These are phyloP conservation scores for Speleostelium caveatum DNA, from an alignment of 78 protist genomes.

Conservation along the genomic window DNA sequence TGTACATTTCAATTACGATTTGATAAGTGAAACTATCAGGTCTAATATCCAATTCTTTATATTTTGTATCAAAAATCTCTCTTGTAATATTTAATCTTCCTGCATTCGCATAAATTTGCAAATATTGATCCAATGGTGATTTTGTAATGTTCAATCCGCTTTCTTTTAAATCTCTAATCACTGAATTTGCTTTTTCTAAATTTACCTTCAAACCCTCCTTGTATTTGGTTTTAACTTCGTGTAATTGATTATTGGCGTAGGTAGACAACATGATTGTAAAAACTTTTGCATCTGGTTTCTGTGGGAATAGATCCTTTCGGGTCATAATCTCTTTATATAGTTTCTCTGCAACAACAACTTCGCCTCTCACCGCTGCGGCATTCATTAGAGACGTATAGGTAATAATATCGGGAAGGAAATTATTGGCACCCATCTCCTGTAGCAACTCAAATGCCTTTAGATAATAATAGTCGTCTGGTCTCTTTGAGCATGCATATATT, in stretches of 20 bases:
- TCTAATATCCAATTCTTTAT: background rate
- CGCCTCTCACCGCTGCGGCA: conserved; percentile 50
- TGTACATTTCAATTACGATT: conserved; percentile 23
- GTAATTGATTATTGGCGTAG: conserved; percentile 32
- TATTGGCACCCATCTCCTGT: conserved; percentile 34
- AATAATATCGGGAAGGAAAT: conserved; percentile 49
- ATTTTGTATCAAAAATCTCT: conserved; percentile 1
- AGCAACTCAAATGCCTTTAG: conserved; percentile 58
- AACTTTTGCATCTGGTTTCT: conserved; percentile 44
- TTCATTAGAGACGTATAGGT: conserved; percentile 54
- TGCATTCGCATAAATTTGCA: conserved; percentile 14
- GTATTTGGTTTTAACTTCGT: background rate
- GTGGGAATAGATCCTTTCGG: conserved; percentile 29
- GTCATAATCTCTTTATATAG: conserved; percentile 25
- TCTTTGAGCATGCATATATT: conserved; percentile 57
- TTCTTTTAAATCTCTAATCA: background rate
- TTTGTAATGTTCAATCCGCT: background rate
- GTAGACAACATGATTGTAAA: background rate
- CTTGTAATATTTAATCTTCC: background rate
- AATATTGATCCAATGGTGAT: conserved; percentile 6
- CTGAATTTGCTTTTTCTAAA: conserved; percentile 3
- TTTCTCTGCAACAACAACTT: conserved; percentile 32
- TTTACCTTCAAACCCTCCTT: background rate
- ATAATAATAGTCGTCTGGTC: conserved; percentile 57
- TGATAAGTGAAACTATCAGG: conserved; percentile 9